These are phyloP conservation scores for Protea cynaroides DNA, from an alignment of 164 flowering plant species.

Conservation along the genomic window DNA sequence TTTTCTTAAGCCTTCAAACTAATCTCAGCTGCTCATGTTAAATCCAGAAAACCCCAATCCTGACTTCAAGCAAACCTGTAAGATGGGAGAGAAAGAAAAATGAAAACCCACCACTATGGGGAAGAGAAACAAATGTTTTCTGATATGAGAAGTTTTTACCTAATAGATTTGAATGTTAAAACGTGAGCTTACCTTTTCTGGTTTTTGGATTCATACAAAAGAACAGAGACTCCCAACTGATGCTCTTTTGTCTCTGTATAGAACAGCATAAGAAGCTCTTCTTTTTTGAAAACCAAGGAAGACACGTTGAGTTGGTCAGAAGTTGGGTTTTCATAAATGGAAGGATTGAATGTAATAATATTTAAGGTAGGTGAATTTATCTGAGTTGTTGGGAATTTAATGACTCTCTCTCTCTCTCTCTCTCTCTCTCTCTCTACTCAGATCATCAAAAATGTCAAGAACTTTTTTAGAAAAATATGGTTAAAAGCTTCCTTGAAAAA, in stretches of 20 bases:
- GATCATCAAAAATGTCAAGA: neutral
- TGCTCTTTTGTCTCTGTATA: slow-evolving; percentile 26
- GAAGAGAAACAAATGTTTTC: slow-evolving; percentile 1
- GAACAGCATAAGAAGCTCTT: slow-evolving; percentile 14
- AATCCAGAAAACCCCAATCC: slow-evolving; percentile 11
- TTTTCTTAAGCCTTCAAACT: slow-evolving; percentile 4
- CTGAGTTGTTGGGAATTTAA: slow-evolving; percentile 32
- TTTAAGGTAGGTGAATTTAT: slow-evolving; percentile 24
- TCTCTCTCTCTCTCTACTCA: neutral
- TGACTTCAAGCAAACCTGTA: neutral
- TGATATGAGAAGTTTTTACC: neutral
- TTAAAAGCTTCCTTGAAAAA: too few relatives aligned
- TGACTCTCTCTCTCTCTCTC: slow-evolving; percentile 20
- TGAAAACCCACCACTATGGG: neutral
- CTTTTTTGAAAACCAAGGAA: neutral
- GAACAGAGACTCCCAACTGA: slow-evolving; percentile 23
- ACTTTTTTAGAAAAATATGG: neutral
- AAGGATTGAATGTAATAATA: slow-evolving; percentile 10
- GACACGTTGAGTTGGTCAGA: slow-evolving; percentile 13
- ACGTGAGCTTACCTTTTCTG: slow-evolving; percentile 25
- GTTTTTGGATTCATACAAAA: slow-evolving; percentile 18
- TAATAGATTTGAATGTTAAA: slow-evolving; percentile 6
- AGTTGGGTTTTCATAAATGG: slow-evolving; percentile 21
- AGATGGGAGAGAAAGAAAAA: too few relatives aligned
- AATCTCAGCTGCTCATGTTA: neutral